Percentiles rank a stretch among this genome's conserved stretches.
These are phyloP conservation scores for Termitomyces eurrhizus DNA, from an alignment of 768 basidiomycete genomes.

Conservation along the genomic window DNA sequence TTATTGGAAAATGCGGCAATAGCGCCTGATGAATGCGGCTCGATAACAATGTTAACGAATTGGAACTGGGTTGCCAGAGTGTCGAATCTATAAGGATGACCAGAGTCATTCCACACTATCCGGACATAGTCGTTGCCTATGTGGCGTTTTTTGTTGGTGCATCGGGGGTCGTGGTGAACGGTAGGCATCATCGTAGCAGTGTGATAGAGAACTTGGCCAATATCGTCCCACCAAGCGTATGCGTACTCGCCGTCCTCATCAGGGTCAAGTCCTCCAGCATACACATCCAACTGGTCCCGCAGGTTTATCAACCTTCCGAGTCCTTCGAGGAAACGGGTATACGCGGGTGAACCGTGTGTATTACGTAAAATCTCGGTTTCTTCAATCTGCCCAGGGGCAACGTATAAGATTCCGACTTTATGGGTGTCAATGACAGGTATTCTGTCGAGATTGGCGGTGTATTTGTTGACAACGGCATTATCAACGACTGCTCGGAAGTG, in stretches of 20 bases:
- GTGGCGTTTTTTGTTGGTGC: slow-evolving; percentile 87
- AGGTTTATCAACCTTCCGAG: slow-evolving; percentile 86
- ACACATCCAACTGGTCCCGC: slow-evolving; percentile 87
- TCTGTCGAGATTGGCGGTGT: slow-evolving; percentile 68
- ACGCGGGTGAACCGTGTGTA: slow-evolving; percentile 89
- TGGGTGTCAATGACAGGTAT: slow-evolving; percentile 97
- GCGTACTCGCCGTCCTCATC: slow-evolving; percentile 95
- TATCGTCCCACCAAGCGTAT: slow-evolving; percentile 99
- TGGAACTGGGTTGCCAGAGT: slow-evolving; percentile 93
- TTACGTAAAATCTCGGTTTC: slow-evolving; percentile 89
- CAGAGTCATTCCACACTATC: slow-evolving; percentile 98
- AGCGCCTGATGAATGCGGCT: slow-evolving; percentile 83
- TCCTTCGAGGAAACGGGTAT: slow-evolving; percentile 88
- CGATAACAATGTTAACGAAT: slow-evolving; percentile 95
- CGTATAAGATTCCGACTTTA: slow-evolving; percentile 95
- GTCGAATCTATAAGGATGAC: slow-evolving; percentile 84
- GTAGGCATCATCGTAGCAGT: slow-evolving; percentile 98
- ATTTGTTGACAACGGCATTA: slow-evolving; percentile 48
- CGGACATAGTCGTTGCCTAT: slow-evolving; percentile 97
- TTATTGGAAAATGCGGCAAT: slow-evolving; percentile 85
- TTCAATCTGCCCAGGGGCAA: slow-evolving; percentile 82
- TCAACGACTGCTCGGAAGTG: slow-evolving; percentile 46
- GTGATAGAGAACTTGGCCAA: slow-evolving; percentile 92
- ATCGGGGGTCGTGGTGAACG: slow-evolving; percentile 57
- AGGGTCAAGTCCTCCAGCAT: slow-evolving; percentile 87